Evolutionary conservation across 2,329 filamentous ascomycete species (phyloP), one percentile per base, ranked within the genome.

Genomic region (Byssochlamys sp.): DNA sequence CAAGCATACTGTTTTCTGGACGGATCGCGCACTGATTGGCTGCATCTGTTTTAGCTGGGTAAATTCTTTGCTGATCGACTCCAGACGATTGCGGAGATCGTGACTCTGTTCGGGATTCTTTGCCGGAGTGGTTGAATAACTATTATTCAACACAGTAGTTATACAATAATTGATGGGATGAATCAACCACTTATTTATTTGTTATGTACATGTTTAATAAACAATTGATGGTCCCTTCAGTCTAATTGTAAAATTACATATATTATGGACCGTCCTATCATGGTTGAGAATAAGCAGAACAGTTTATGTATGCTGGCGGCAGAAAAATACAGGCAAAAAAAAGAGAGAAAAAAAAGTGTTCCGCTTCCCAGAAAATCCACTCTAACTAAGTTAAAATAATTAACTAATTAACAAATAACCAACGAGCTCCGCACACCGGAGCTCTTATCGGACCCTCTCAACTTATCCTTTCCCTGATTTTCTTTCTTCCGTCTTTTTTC

Each of bases 401-500:
- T 19, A 19, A 19, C 19, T 19, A 19, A 19, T 19, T 19, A 19
- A 19, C 19, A 19, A 19, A 19, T 19, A 19, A 19, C 19, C 19
- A 28, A 55, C 45, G 31, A 52, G 55, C 63, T 64, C 67, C 67
- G 67, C 62, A 63, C 61, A 67, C 65, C 67, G 67, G 67, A 66
- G 61, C 60, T 65, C 65, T 68, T 66, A 69, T 67, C 65, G 64
- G 63, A 55, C 53, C 54, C 53, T 56, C 56, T 33, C 26, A 26
- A 25, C 12, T 59, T 19, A 58, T 59, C 59, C 61, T 59, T 60
- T 53, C 51, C 54, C 57, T 58, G 52, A 51, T 59, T 58, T 52
- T 49, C 54, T 57, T 58, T 57, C 59, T 60, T 58, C 27, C 52
- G 52, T 28, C 25, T 35, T 19, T 53, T 26, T 19, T 26, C 24